Percentiles rank a stretch among this genome's conserved stretches.
These are phyloP conservation scores for Pythium coloratum DNA, from an alignment of 352 stramenopile species.

Conservation along the genomic window DNA sequence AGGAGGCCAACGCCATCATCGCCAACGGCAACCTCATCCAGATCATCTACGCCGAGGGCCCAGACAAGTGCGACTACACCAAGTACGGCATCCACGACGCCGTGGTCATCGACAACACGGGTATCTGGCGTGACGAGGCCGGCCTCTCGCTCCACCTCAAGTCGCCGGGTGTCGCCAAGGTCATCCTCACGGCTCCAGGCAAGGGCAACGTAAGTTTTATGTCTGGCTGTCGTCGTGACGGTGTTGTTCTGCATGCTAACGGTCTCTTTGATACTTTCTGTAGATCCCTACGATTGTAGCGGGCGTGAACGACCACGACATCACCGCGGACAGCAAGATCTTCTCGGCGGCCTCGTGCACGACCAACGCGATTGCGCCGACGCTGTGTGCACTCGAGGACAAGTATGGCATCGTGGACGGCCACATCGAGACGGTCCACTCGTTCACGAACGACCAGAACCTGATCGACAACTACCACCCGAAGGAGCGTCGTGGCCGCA, in stretches of 20 bases:
- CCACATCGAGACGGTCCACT: conserved; percentile 90
- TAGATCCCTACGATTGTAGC: conserved; percentile 75
- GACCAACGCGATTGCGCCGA: conserved; percentile 84
- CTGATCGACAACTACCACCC: conserved; percentile 89
- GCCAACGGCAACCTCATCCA: conserved; percentile 88
- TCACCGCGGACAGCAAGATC: conserved; percentile 57
- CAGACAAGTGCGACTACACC: conserved; percentile 88
- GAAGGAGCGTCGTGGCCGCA: conserved; percentile 85
- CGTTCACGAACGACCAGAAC: conserved; percentile 91
- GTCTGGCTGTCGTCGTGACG: neutral
- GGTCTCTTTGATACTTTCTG: neutral
- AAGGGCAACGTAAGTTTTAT: conserved; percentile 55
- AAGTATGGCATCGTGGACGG: conserved; percentile 82
- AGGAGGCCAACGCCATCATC: conserved; percentile 85
- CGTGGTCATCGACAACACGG: conserved; percentile 90
- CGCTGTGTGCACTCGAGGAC: conserved; percentile 71
- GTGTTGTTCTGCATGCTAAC: conserved; percentile 6
- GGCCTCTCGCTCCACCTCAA: conserved; percentile 71
- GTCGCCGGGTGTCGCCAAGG: conserved; percentile 73
- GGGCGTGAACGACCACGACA: conserved; percentile 76
- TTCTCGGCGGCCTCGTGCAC: conserved; percentile 84
- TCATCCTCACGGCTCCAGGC: conserved; percentile 76
- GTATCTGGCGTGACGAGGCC: conserved; percentile 73
- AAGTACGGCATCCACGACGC: conserved; percentile 86
- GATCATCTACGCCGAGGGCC: conserved; percentile 82